Conservation (phyloP, 2,329 filamentous ascomycete genomes). For the Aspergillus japonicus region DNA sequence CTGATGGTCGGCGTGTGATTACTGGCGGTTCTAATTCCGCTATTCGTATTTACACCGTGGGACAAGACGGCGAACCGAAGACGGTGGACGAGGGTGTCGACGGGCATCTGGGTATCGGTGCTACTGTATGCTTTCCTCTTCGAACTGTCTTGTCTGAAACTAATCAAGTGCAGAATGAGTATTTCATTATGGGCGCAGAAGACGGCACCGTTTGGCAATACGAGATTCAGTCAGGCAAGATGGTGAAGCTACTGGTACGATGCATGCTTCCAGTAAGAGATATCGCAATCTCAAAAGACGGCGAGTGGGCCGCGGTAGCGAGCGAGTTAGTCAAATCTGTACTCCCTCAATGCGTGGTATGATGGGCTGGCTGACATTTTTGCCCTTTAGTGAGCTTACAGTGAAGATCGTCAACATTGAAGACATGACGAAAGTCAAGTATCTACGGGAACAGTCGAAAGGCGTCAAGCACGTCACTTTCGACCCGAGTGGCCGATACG, state of each 20-base stretch:
- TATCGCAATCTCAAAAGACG: conserved; percentile 76
- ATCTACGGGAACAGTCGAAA: conserved; percentile 77
- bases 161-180: conserved; percentile 58
- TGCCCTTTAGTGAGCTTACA: conserved; percentile 64
- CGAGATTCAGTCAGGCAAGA: conserved; percentile 65
- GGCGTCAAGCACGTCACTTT: conserved; percentile 92
- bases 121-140: conserved; percentile 52
- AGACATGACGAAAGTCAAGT: conserved; percentile 73
- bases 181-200: conserved; percentile 86
- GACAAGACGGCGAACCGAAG: conserved; percentile 85
- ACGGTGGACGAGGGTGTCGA: conserved; percentile 91
- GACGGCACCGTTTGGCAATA: conserved; percentile 96
- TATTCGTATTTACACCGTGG: conserved; percentile 87
- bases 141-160: background rate
- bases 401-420: conserved; percentile 84
- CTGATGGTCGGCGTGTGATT: conserved; percentile 79
- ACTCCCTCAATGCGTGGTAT: background rate
- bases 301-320: conserved; percentile 88
- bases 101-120: conserved; percentile 75
- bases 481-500: conserved; percentile 72
- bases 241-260: conserved; percentile 79
- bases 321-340: conserved; percentile 66
- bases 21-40: conserved; percentile 93
- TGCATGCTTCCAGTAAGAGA: conserved; percentile 85
- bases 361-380: conserved; percentile 13